These are phyloP conservation scores for Sporothrix luriei DNA, from an alignment of 2,329 filamentous ascomycete genomes.

Conservation along the genomic window DNA sequence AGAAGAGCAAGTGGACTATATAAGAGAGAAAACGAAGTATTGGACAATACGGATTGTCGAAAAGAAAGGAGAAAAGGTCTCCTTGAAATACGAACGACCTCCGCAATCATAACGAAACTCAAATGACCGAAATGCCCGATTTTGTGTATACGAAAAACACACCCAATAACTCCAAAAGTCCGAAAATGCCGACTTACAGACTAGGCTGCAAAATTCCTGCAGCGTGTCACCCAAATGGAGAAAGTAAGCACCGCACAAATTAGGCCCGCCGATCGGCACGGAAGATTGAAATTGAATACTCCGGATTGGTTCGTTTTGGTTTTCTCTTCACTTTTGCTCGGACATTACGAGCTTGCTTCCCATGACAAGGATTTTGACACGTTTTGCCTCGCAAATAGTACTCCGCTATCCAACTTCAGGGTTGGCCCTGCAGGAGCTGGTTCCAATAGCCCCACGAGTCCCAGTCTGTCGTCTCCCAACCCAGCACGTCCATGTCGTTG, in stretches of 20 bases:
- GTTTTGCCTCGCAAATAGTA: background rate
- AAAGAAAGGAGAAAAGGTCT: background rate
- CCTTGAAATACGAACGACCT: background rate
- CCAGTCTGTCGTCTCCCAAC: constrained; percentile 33
- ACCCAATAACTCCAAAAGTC: background rate
- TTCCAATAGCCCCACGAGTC: constrained; percentile 36
- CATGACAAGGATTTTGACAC: too few species aligned
- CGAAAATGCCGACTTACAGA: constrained; percentile 10
- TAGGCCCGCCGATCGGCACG: background rate
- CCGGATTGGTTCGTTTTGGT: background rate
- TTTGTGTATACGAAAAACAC: background rate
- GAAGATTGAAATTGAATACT: constrained; percentile 3
- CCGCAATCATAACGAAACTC: constrained; percentile 2
- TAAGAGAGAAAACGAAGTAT: background rate
- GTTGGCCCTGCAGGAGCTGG: constrained; percentile 25
- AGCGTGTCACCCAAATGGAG: background rate
- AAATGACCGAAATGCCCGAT: background rate
- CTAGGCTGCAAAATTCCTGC: background rate
- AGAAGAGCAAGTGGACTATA: too few species aligned
- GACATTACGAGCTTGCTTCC: background rate
- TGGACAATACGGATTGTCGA: background rate
- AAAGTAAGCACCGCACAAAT: background rate
- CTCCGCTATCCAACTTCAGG: background rate
- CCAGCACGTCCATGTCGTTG: constrained; percentile 31
- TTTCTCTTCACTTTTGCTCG: background rate